Base-by-base conservation (phyloP, 768 basidiomycete genomes). In the Mycena filopes region DNA sequence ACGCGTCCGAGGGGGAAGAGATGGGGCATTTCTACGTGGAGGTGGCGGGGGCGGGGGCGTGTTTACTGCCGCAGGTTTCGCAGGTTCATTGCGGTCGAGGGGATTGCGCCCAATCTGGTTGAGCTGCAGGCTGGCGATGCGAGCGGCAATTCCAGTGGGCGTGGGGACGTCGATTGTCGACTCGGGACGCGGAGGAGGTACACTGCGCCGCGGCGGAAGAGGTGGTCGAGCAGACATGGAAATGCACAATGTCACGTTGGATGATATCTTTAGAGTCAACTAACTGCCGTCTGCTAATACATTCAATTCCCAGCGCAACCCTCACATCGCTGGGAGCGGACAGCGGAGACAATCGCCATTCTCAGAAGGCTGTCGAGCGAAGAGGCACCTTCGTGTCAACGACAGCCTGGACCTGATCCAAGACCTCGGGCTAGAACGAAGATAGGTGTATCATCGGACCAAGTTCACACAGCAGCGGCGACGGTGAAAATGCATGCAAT, bases 71-170 rank as follows among this genome's bases (percentile, higher is more conserved):
- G 59, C 58, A 16, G 40, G 29, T n/a, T 43, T 56, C 11, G 26
- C 6, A 1, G 63, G 66, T 13, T 71, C 75, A 25, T n/a, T n/a
- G n/a, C 60, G 61, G 21, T 61, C 59, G 11, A 43, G 38, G 21
- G 68, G 57, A 20, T 26, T 29, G 1, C 63, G 71, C 28, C 62
- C 71, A 23, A 74, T 65, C 25, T 73, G 74, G 54, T 71, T 67
- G 8, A 76, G 61, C 26, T 74, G 74, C 36, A 80, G 66, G 38
- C 63, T 74, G 5, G 77, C 76, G 43, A 80, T 78, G 28, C 77
- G 71, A 43, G 76, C 75, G 43, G 75, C 74, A 59, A 80, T 75
- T 13, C 74, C 70, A 20, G 25, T 45, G 10, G 63, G 65, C 2
- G 49, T 45, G 10, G 46, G 45, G 6, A 15, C 45, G n/a, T 53